Conservation (phyloP, 768 basidiomycete genomes). For the Lactifluus piperatus region DNA sequence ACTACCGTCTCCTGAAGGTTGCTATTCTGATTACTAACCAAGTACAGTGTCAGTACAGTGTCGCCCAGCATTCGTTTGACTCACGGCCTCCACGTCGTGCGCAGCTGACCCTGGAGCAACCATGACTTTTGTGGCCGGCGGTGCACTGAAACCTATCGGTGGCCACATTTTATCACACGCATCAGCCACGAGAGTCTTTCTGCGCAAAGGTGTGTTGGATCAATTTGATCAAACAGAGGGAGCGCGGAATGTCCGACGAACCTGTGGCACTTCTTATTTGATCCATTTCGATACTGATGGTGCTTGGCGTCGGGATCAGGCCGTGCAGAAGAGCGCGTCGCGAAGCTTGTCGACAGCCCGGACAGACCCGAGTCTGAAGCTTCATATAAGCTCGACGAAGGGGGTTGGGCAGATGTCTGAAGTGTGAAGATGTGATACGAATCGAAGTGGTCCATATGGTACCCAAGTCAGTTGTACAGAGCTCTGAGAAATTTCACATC, state of each 20-base stretch:
- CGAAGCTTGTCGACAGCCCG: constrained; percentile 84
- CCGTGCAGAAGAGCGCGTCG: constrained; percentile 84
- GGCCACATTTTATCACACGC: constrained; percentile 84
- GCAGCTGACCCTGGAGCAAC: constrained; percentile 87
- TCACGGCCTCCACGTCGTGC: background rate
- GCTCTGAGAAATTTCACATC: background rate
- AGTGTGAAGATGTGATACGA: background rate
- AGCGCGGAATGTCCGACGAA: background rate
- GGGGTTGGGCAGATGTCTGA: constrained; percentile 83
- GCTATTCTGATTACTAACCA: constrained; percentile 87
- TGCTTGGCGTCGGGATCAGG: constrained; percentile 35
- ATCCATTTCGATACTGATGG: background rate
- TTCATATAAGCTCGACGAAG: constrained; percentile 85
- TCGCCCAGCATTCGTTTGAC: background rate
- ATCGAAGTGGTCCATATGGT: background rate
- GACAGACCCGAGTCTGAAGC: constrained; percentile 87
- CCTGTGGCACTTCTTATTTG: background rate
- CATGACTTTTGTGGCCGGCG: constrained; percentile 92
- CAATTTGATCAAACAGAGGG: background rate
- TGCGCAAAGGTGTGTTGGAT: constrained; percentile 61
- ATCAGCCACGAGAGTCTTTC: constrained; percentile 78
- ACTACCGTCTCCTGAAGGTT: constrained; percentile 41
- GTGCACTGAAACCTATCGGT: constrained; percentile 85
- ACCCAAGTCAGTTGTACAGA: background rate
- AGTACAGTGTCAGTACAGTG: constrained; percentile 59